These are phyloP conservation scores for Fusarium mangiferae DNA, from an alignment of 2,329 filamentous ascomycete species.

Conservation along the genomic window DNA sequence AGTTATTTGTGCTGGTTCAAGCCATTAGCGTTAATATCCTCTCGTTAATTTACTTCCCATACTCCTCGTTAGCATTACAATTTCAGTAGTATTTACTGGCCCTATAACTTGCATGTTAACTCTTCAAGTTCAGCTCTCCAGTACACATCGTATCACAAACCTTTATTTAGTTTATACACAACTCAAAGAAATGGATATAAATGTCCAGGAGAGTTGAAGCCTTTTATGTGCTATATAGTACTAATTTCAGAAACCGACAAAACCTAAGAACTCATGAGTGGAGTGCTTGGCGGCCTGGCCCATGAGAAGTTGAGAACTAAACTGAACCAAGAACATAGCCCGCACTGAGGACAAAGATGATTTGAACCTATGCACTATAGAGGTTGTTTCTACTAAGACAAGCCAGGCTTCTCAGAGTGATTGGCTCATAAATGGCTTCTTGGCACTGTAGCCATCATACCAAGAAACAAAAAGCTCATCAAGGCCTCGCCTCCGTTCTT, in stretches of 20 bases:
- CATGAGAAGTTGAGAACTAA: background rate
- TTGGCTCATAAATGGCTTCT: background rate
- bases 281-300: background rate
- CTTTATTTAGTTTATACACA: background rate
- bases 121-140: background rate
- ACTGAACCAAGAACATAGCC: background rate
- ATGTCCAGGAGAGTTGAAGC: accelerated
- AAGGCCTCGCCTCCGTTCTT: accelerated
- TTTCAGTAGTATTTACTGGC: accelerated
- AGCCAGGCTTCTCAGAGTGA: accelerated
- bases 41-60: accelerated
- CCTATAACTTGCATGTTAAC: accelerated
- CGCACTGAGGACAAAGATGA: accelerated
- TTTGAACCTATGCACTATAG: accelerated
- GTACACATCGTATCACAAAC: accelerated
- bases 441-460: background rate
- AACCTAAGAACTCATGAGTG: background rate
- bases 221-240: accelerated
- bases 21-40: accelerated
- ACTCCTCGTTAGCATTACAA: accelerated
- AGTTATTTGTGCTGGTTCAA: accelerated
- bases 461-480: background rate
- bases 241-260: accelerated
- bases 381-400: accelerated
- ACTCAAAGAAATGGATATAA: accelerated